Evolutionary conservation across 2,329 filamentous ascomycete genomes (phyloP).

Genomic region (Arthrobotrys entomopaga): DNA sequence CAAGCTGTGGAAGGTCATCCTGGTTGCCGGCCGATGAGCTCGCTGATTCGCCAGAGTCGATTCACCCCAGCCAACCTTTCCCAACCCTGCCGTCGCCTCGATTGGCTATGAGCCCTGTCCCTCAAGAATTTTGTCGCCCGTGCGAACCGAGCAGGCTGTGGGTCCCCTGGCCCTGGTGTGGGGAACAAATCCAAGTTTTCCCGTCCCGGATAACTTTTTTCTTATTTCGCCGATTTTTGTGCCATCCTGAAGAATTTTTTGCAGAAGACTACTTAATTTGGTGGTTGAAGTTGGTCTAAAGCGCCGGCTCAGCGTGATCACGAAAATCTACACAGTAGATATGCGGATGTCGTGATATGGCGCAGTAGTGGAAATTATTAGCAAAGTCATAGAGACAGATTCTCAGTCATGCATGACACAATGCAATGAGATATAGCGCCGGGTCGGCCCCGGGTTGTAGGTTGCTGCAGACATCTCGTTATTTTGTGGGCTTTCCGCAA

Average conservation of each 20-base stretch:
- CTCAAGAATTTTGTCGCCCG: constrained; percentile 30
- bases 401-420: constrained; percentile 2
- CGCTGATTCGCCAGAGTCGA: constrained; percentile 31
- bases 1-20: constrained; percentile 15
- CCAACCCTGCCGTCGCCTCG: constrained; percentile 28
- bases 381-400: too few species aligned
- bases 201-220: constrained; percentile 30
- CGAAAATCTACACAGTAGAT: too few species aligned
- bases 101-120: constrained; percentile 36
- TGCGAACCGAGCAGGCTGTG: constrained; percentile 45
- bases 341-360: constrained; percentile 1
- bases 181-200: constrained; percentile 30
- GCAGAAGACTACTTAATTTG: too few species aligned
- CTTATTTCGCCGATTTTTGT: constrained; percentile 37
- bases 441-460: background rate
- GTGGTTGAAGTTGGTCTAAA: background rate
- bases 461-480: constrained; percentile 27
- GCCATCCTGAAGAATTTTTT: constrained; percentile 1
- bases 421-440: constrained; percentile 18
- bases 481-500: background rate
- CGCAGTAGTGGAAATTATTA: constrained; percentile 41
- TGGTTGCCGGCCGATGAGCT: constrained; percentile 2
- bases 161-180: constrained; percentile 27
- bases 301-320: background rate
- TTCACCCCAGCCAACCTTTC: constrained; percentile 10